A percentile compares a stretch with the other conserved stretches of the same genome.
These are phyloP conservation scores for Phragmites australis DNA, from an alignment of 176 grass and related monocot genomes.

Conservation along the genomic window DNA sequence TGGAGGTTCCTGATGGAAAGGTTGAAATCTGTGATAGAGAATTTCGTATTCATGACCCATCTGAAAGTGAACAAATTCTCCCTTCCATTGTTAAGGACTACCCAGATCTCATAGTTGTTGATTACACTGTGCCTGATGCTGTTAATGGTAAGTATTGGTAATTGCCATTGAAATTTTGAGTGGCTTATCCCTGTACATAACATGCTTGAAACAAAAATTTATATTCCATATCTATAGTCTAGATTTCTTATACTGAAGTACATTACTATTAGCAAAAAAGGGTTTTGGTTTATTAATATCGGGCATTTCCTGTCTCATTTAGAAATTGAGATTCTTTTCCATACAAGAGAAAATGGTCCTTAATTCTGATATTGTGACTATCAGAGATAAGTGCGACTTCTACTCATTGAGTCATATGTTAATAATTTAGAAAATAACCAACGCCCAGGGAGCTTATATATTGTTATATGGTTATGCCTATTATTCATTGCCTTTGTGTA, in stretches of 20 bases:
- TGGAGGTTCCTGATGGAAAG: conserved; percentile 56
- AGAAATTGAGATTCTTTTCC: neutral
- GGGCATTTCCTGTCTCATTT: neutral
- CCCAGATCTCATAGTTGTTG: conserved; percentile 78
- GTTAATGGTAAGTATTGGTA: conserved; percentile 67
- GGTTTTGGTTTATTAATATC: neutral
- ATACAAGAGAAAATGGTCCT: neutral
- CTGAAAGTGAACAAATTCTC: conserved; percentile 71
- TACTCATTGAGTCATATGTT: neutral
- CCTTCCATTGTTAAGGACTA: conserved; percentile 55
- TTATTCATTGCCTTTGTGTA: neutral
- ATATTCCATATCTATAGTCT: neutral
- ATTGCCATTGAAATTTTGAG: neutral
- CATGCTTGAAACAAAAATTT: neutral
- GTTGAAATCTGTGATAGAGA: conserved; percentile 59
- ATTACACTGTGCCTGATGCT: conserved; percentile 90
- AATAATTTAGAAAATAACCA: neutral
- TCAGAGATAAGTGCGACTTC: neutral
- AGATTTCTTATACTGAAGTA: conserved; percentile 17
- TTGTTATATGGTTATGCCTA: neutral
- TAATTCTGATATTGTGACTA: conserved; percentile 1
- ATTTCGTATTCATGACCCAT: conserved; percentile 62
- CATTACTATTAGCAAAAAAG: conserved; percentile 2
- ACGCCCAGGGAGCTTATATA: neutral
- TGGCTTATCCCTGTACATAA: neutral